Evolutionary conservation across 2,329 filamentous ascomycete genomes (phyloP), one percentile per base, ranked within the genome.

Genomic region (Stylonectria norvegica): DNA sequence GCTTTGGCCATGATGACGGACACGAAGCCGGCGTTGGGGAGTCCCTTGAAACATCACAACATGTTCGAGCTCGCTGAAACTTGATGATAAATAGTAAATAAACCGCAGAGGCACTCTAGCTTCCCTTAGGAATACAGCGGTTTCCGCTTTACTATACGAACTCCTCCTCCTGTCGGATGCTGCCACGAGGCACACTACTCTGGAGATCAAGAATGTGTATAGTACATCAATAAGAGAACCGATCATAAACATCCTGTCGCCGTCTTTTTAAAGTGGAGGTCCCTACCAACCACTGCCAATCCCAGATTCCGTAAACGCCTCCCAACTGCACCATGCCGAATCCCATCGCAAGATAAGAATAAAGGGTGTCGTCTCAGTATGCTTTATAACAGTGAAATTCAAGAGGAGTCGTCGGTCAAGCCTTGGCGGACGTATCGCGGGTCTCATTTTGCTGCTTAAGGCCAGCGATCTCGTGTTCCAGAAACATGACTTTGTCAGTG

Each of bases 381-480:
- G 36, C 47, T 43, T 37, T 51, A 20, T 47, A 49, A 47, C 40
- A 44, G 27, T 42, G 43, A 40, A 40, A 42, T 46, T 36, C 12
- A 40, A 34, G 29, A 42, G 23, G 20, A 27, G 15, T 20, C 25
- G 20, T 20, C 30, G 28, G 31, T 48, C 49, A 57, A 20, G 45
- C 44, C 36, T 55, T 58, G 34, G 48, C 44, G 9, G 53, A 40
- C 19, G 52, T 53, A 33, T 66, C 63, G 16, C 54, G 58, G 37
- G 40, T 52, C 38, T 64, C 59, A 23, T 63, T 47, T 32, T 64
- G 61, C 37, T 61, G 63, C 47, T 62, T 66, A 32, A 67, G 41
- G 5, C 43, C 48, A 10, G 55, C 47, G 19, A 67, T 59, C 37
- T 64, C 61, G 16, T 63, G 53, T 27, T 65, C 63, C 14, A 67